Evolutionary conservation across 2,329 filamentous ascomycete genomes (phyloP), one percentile per base, ranked within the genome.

Genomic region (Fusarium graminum): DNA sequence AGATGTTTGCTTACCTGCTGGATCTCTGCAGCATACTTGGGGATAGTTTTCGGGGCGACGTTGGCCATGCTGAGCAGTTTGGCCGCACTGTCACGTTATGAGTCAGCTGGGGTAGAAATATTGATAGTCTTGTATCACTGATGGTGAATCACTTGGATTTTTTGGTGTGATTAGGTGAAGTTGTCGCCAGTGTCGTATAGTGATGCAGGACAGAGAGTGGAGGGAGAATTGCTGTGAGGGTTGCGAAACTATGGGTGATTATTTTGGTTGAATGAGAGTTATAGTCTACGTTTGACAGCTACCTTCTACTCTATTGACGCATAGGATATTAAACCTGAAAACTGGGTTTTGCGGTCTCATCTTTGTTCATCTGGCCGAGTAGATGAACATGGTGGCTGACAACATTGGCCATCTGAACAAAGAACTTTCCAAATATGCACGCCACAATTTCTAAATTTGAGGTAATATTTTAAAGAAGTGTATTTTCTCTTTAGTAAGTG

Each of bases 11-110:
- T 14, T 44, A 63, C 61, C 19, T 66, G 65, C 6, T 67, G 61
- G 3, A 69, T 52, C 14, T 68, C 65, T 11, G 17, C n/a, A 6
- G 7, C 46, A 16, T 50, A 68, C 36, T 26, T 50, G 10, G 57
- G 46, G 22, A 22, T 22, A 22, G 22, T 22, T 22, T 4, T 22
- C 9, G 16, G 43, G 44, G 0, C 10, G 22, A 22, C 6, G 22
- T 22, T 38, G 4, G 10, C 11, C 63, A 67, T 64, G 25, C 6
- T 41, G 11, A n/a, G 4, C 4, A 25, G 11, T 3, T 6, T 6
- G 6, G 8, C 12, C 29, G n/a, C 3, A 8, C 7, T 8, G 22
- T 38, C 30, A 49, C 30, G 44, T 10, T 44, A 26, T 12, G 2
- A 10, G 14, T 40, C 43, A 49, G 44, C 16, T 30, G n/a, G 22